Percentiles rank a stretch among this genome's conserved stretches.
Evolutionary conservation across 306 rosid species (phyloP).

Genomic region (Arachis stenosperma): DNA sequence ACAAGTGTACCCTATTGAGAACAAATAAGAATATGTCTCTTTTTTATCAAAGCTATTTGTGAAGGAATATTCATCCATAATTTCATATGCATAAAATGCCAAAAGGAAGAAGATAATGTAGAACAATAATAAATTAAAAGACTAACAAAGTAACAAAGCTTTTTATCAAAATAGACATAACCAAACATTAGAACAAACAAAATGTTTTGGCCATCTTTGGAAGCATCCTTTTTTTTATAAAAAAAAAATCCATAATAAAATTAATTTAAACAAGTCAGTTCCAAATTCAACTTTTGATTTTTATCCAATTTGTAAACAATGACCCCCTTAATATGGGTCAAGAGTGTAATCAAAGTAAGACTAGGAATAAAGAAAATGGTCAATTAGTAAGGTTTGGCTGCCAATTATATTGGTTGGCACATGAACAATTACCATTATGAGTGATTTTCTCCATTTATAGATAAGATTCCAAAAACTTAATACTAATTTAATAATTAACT

Average conservation of each 20-base stretch:
- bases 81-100: constrained; percentile 35
- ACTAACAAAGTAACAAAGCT: constrained; percentile 4
- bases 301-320: background rate
- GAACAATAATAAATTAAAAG: constrained; percentile 7
- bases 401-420: constrained; percentile 30
- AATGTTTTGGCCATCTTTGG: constrained; percentile 37
- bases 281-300: constrained; percentile 32
- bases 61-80: constrained; percentile 52
- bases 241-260: background rate
- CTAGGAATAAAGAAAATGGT: background rate
- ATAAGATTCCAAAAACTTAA: constrained; percentile 28
- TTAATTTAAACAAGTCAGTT: constrained; percentile 6
- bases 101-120: constrained; percentile 38
- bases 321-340: background rate
- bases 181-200: constrained; percentile 47
- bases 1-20: constrained; percentile 27
- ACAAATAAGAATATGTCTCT: background rate
- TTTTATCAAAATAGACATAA: constrained; percentile 27
- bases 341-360: constrained; percentile 18
- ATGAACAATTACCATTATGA: background rate
- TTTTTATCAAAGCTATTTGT: background rate
- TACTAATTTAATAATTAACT: background rate
- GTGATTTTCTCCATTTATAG: constrained; percentile 7
- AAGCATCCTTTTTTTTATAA: constrained; percentile 5
- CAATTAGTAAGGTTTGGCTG: constrained; percentile 26